Evolutionary conservation across 2,329 filamentous ascomycete species (phyloP).

Genomic region (Penicillium corylophilum): DNA sequence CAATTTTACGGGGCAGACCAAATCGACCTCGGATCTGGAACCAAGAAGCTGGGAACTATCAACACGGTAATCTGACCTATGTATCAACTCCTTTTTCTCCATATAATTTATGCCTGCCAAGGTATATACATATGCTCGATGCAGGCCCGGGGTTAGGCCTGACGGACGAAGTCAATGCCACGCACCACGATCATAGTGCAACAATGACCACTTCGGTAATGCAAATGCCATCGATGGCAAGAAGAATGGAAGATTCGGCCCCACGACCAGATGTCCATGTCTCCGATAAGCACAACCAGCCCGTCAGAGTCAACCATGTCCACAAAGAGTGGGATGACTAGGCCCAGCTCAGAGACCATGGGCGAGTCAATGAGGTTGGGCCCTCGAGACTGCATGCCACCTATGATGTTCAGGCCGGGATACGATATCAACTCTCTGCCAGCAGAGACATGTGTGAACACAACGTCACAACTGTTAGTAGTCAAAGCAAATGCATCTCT

Average conservation of each 20-base stretch:
- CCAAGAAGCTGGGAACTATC: too few species aligned
- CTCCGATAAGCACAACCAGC: not conserved
- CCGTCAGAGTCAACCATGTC: not conserved
- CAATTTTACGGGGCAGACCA: too few species aligned
- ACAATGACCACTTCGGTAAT: too few species aligned
- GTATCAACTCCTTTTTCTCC: too few species aligned
- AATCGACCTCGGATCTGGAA: too few species aligned
- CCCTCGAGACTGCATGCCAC: not conserved
- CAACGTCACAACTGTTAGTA: not conserved
- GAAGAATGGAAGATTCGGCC: too few species aligned
- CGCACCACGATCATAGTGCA: too few species aligned
- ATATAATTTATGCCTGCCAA: not conserved
- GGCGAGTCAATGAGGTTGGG: not conserved
- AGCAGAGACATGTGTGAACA: not conserved
- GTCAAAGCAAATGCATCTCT: not conserved
- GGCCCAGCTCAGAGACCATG: not conserved
- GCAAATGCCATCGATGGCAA: too few species aligned
- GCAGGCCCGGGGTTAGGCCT: too few species aligned
- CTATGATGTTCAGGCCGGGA: not conserved
- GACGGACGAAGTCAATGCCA: too few species aligned
- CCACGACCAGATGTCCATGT: not conserved
- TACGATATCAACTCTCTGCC: not conserved
- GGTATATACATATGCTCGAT: too few species aligned
- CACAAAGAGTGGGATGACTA: not conserved
- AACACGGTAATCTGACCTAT: too few species aligned